Conservation (phyloP, 2,329 filamentous ascomycete genomes). For the Knufia fluminis region DNA sequence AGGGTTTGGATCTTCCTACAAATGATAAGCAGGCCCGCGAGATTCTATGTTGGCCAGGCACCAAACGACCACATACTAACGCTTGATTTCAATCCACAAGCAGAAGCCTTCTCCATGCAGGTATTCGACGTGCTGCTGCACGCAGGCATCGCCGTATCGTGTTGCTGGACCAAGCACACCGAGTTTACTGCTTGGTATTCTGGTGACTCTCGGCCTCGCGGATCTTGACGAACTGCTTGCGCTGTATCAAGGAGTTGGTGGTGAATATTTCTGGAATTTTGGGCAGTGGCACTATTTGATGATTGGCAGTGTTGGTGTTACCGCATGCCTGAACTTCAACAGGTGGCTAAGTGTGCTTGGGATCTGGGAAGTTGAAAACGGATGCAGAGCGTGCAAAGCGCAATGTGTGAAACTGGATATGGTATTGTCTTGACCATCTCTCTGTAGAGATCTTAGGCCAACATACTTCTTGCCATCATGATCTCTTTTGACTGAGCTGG, state of each 20-base stretch:
- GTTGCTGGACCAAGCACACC: conserved; percentile 55
- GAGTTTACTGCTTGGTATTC: conserved; percentile 58
- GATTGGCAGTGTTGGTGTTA: conserved; percentile 64
- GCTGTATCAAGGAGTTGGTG: conserved; percentile 51
- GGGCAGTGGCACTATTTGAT: conserved; percentile 57
- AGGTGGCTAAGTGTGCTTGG: conserved; percentile 52
- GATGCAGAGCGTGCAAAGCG: conserved; percentile 7
- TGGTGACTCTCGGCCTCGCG: conserved; percentile 54
- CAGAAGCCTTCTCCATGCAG: conserved; percentile 54
- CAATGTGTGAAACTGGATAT: not conserved
- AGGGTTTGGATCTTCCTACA: conserved; percentile 50
- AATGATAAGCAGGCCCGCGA: conserved; percentile 47
- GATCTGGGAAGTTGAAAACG: conserved; percentile 40
- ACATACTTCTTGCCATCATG: not conserved
- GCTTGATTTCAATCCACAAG: conserved; percentile 31
- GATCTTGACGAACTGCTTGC: conserved; percentile 60
- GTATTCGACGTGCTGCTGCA: conserved; percentile 62
- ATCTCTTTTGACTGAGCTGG: not conserved
- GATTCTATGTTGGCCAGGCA: conserved; percentile 57
- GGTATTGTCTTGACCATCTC: not conserved
- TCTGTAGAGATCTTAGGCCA: not conserved
- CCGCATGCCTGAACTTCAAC: conserved; percentile 49
- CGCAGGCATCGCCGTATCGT: conserved; percentile 54
- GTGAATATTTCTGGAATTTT: conserved; percentile 45
- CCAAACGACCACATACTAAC: conserved; percentile 30